Base-by-base conservation (phyloP, 2,329 filamentous ascomycete species). In the Claviceps capensis region DNA sequence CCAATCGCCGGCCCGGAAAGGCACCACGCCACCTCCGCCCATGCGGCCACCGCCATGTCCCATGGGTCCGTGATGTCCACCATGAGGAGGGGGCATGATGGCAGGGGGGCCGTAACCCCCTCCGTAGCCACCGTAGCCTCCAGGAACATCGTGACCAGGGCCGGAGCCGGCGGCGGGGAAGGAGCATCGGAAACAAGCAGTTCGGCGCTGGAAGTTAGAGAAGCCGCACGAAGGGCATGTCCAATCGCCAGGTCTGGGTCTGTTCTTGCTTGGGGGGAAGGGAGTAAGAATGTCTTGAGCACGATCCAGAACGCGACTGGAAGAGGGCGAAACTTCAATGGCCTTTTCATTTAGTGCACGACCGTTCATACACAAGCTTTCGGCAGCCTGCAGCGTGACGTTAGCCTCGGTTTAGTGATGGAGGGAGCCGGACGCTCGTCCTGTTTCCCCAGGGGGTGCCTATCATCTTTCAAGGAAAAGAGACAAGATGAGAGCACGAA, bases 311-410 rank as follows among this genome's bases (percentile, higher is more conserved):
- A 98, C 93, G 53, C 93, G 85, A 72, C 88, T 94, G n/a, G 88
- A 95, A 8, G 91, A 97, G 9, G 93, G 93, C 4, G 93, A 96
- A 54, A 98, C 93, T 70, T 98, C 93, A 64, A 98, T 97, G 58
- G 93, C 93, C 75, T 97, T 97, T 69, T 98, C 93, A 65, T 97
- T 98, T 55, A 98, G 78, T 50, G 93, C 93, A 63, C 93, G 88
- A 51, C 93, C 93, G 64, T 98, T 98, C 93, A 98, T 98, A 74
- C 93, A 97, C 54, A 98, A 79, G 69, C 88, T 95, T 69, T 98
- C 93, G 48, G 93, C 93, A 61, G 93, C 93, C 91, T 95, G 17
- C 17, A 14, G 6, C 5, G 9, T 48, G 2, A 17, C 3, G 38
- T 55, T 55, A 17, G 23, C 5, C 17, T 48, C 22, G 16, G 19